Conservation (phyloP, 2,329 filamentous ascomycete genomes). For the Fusarium sp. region DNA sequence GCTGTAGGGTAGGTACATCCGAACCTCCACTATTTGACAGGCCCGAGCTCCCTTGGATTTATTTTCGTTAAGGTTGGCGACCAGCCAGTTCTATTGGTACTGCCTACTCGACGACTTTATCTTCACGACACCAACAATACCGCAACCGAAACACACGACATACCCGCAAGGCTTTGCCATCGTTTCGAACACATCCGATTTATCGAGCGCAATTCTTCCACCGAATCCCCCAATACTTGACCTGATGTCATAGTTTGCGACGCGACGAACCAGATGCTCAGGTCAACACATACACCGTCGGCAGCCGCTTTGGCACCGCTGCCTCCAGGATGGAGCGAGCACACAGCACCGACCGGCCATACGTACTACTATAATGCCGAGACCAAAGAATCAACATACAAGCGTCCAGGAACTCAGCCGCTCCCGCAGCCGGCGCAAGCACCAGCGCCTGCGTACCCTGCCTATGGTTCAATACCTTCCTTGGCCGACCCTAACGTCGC, state of each 20-base stretch:
- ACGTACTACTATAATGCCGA: conserved; percentile 88
- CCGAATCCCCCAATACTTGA: no score
- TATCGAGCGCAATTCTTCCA: background rate
- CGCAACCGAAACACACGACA: background rate
- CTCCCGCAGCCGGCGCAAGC: conserved; percentile 37
- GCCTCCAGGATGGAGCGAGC: conserved; percentile 90
- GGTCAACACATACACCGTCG: conserved; percentile 80
- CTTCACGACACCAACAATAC: background rate
- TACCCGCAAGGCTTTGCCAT: no score
- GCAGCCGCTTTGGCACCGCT: conserved; percentile 69
- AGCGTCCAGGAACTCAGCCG: conserved; percentile 70
- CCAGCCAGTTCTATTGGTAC: conserved; percentile 7
- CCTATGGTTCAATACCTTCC: conserved; percentile 52
- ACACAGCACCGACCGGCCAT: conserved; percentile 90
- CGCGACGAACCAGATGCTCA: conserved; percentile 70
- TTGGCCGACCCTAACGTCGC: conserved; percentile 70
- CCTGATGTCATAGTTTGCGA: conserved; percentile 36
- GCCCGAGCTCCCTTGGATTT: conserved; percentile 35
- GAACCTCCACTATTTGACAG: conserved; percentile 14
- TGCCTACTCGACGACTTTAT: background rate
- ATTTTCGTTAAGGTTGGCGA: conserved; percentile 4
- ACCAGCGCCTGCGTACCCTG: conserved; percentile 53
- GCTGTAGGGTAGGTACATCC: conserved; percentile 25
- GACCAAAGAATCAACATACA: conserved; percentile 91
- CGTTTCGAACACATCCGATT: background rate